These are phyloP conservation scores for Malassezia yamatoensis DNA, from an alignment of 1,284 basidiomycete genomes.

Conservation along the genomic window DNA sequence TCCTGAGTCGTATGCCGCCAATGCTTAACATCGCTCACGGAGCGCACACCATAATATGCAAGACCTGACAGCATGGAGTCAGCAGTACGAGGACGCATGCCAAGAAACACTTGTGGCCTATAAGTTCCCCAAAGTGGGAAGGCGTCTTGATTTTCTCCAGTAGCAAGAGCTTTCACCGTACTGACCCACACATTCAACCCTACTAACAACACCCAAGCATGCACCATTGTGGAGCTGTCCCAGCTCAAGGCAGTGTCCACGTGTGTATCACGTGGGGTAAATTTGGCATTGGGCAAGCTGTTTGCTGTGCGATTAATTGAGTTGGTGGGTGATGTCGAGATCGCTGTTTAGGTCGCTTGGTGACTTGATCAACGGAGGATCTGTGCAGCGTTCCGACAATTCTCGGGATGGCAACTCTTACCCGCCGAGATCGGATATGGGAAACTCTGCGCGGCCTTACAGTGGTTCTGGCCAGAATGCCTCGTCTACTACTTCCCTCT, in stretches of 20 bases:
- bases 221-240: neutral
- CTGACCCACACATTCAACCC: conserved; percentile 8
- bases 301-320: neutral
- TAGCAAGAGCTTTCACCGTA: conserved; percentile 4
- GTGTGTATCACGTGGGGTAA: neutral
- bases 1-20: conserved; percentile 82
- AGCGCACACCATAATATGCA: conserved; percentile 58
- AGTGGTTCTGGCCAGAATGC: neutral
- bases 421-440: too few species aligned
- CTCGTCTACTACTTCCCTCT: neutral
- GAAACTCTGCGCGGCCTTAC: neutral
- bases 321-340: neutral
- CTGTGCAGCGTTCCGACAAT: too few species aligned
- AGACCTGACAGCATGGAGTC: conserved; percentile 80
- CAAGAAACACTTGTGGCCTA: conserved; percentile 84
- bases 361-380: neutral
- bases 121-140: conserved; percentile 76
- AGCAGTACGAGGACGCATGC: conserved; percentile 69
- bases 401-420: too few species aligned
- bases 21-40: conserved; percentile 22
- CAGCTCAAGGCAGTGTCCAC: neutral
- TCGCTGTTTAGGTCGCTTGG: conserved; percentile 2
- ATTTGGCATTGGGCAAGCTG: neutral
- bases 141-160: conserved; percentile 8
- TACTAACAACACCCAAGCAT: neutral